Percentiles rank a stretch among this genome's conserved stretches.
phyloP scores from a whole-genome alignment of 768 basidiomycete genomes.

The Udeniomyces megalosporus region DNA sequence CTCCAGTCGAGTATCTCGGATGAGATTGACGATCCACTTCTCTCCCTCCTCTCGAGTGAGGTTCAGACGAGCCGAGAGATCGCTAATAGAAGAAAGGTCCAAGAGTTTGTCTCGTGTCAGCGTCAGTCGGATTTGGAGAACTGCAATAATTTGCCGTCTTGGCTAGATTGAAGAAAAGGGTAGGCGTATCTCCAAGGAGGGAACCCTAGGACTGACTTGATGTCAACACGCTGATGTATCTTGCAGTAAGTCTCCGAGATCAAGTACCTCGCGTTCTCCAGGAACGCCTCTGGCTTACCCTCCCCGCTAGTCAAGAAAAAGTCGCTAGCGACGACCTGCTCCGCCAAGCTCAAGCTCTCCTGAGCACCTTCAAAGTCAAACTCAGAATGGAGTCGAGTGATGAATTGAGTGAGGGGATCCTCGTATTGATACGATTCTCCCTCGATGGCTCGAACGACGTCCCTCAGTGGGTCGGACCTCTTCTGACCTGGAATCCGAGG shows the following conservation, averaged over 20 bases:
- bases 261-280: constrained; percentile 90
- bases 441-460: constrained; percentile 83
- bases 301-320: constrained; percentile 93
- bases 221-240: constrained; percentile 52
- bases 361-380: constrained; percentile 96
- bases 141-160: neutral
- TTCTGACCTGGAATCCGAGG: constrained; percentile 38
- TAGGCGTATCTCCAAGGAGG: neutral
- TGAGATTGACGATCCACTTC: constrained; percentile 98
- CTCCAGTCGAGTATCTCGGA: constrained; percentile 86
- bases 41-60: constrained; percentile 90
- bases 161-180: neutral
- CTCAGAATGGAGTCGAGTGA: constrained; percentile 83
- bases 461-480: constrained; percentile 77
- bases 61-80: constrained; percentile 83
- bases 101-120: too few relatives aligned
- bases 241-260: constrained; percentile 96
- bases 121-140: too few relatives aligned
- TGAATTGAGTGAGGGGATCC: constrained; percentile 82
- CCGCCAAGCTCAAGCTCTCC: constrained; percentile 53
- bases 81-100: constrained; percentile 35
- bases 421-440: constrained; percentile 91
- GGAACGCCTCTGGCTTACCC: constrained; percentile 35
- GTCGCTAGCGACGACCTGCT: constrained; percentile 70
- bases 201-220: constrained; percentile 6